Conservation (phyloP, 2,329 filamentous ascomycete species). For the Scytalidium lignicola region DNA sequence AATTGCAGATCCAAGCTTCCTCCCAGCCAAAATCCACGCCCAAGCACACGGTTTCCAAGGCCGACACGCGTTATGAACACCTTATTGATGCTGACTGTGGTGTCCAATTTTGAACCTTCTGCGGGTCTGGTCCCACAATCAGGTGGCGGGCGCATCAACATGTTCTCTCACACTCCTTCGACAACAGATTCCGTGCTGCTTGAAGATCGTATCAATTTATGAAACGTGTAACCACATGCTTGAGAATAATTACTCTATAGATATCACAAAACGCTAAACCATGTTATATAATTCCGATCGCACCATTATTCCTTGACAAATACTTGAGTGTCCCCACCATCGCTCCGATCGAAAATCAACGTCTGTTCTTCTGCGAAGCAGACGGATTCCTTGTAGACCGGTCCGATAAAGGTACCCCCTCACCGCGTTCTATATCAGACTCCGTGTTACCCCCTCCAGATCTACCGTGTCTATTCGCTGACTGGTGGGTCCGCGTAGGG, state of each 20-base stretch:
- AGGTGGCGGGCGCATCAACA: background rate
- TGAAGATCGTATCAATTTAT: no score
- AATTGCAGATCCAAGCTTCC: background rate
- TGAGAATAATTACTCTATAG: no score
- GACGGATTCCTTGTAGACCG: slow-evolving; percentile 4
- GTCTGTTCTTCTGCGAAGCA: slow-evolving; percentile 15
- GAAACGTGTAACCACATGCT: no score
- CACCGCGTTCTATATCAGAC: slow-evolving; percentile 22
- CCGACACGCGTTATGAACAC: background rate
- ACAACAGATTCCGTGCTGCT: no score
- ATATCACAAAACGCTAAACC: no score
- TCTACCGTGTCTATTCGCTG: slow-evolving; percentile 15
- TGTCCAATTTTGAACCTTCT: background rate
- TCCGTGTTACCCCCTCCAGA: slow-evolving; percentile 29
- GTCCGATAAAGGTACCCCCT: background rate
- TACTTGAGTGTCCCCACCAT: background rate
- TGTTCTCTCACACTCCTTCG: background rate
- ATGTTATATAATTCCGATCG: no score
- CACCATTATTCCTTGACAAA: no score
- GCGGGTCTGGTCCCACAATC: background rate
- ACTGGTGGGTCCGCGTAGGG: slow-evolving; percentile 3
- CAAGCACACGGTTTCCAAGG: background rate
- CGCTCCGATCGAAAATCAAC: slow-evolving; percentile 3
- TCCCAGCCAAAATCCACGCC: background rate
- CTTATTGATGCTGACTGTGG: background rate